Percentiles rank a stretch among this genome's conserved stretches.
Evolutionary conservation across 164 flowering plant genomes (phyloP).

Genomic region (Magnolia sinica): DNA sequence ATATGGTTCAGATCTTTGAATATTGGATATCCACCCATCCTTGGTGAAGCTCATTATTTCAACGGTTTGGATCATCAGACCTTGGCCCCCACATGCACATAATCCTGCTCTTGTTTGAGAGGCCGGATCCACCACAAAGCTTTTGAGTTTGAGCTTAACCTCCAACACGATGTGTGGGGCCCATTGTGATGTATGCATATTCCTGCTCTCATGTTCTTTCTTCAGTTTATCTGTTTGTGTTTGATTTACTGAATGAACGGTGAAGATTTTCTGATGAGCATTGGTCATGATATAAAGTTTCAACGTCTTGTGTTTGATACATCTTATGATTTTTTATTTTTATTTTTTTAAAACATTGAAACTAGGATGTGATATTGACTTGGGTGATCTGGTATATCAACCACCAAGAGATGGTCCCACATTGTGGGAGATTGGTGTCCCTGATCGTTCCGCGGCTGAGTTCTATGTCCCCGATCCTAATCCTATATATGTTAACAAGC

Average conservation of each 20-base stretch:
- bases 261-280: neutral
- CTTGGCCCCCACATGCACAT: no score
- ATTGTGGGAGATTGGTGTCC: conserved; percentile 87
- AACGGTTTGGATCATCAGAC: no score
- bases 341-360: neutral
- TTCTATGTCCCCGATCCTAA: conserved; percentile 80
- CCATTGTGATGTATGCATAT: no score
- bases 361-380: conserved; percentile 50
- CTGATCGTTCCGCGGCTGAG: conserved; percentile 81
- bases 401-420: conserved; percentile 91
- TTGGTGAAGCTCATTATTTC: no score
- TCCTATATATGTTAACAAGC: conserved; percentile 57
- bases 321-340: neutral
- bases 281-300: neutral
- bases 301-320: neutral
- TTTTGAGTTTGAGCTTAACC: no score
- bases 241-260: no score
- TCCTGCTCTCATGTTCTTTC: neutral
- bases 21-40: no score
- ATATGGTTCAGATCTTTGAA: no score
- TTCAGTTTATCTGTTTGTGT: neutral
- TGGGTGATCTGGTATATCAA: conserved; percentile 56
- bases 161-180: no score
- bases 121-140: no score
- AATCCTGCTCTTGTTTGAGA: no score